Conservation (phyloP, 768 basidiomycete species). For the Termitomyces sp. region DNA sequence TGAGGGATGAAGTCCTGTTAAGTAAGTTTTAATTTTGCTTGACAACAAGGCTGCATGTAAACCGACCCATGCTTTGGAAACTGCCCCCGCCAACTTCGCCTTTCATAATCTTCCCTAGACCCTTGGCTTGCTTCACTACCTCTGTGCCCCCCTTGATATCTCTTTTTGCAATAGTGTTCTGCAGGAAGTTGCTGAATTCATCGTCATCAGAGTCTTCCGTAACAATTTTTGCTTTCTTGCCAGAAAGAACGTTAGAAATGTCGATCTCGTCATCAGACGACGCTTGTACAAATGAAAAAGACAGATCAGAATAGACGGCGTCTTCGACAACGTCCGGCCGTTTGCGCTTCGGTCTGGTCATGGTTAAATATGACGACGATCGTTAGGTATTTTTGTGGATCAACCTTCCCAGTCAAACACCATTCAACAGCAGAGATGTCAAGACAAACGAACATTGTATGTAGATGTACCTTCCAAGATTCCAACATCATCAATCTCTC, state of each 20-base stretch:
- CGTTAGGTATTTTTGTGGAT: not conserved
- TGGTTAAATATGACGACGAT: not conserved
- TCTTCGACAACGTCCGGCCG: constrained; percentile 4
- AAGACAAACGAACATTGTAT: too few species aligned
- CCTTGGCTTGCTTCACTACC: constrained; percentile 71
- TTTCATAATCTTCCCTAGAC: constrained; percentile 62
- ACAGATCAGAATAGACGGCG: constrained; percentile 5
- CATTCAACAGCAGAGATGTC: too few species aligned
- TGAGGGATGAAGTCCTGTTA: constrained; percentile 72
- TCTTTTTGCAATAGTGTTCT: constrained; percentile 62
- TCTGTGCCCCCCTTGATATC: constrained; percentile 73
- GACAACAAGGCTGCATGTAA: not conserved
- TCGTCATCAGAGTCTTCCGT: constrained; percentile 43
- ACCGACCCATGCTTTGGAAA: constrained; percentile 92
- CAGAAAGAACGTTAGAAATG: constrained; percentile 55
- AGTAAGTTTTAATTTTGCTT: constrained; percentile 2
- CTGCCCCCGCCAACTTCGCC: constrained; percentile 88
- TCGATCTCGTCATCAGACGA: constrained; percentile 40
- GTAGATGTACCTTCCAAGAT: not conserved
- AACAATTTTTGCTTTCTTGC: constrained; percentile 33
- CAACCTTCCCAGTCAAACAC: not conserved
- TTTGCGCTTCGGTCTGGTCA: constrained; percentile 13
- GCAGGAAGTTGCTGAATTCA: constrained; percentile 59
- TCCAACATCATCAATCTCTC: not conserved
- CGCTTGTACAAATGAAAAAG: constrained; percentile 1